These are phyloP conservation scores for Rhizopogon rudus DNA, from an alignment of 768 basidiomycete species.

Conservation along the genomic window DNA sequence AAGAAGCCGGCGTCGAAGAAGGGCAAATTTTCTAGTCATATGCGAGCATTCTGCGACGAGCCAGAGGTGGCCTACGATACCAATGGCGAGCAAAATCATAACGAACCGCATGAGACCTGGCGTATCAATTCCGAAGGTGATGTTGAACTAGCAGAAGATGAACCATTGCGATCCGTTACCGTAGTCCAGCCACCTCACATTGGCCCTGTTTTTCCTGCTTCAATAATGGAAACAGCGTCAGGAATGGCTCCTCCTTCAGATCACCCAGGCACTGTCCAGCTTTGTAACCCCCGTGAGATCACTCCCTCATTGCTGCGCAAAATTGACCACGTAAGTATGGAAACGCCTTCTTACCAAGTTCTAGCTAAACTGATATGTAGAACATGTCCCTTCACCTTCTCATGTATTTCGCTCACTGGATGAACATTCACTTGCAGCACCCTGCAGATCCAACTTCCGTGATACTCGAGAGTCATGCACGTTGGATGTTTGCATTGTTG, in stretches of 20 bases:
- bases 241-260: neutral
- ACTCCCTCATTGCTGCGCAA: constrained; percentile 49
- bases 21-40: constrained; percentile 10
- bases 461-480: constrained; percentile 55
- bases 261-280: neutral
- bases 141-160: constrained; percentile 31
- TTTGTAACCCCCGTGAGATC: constrained; percentile 43
- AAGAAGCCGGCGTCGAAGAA: constrained; percentile 15
- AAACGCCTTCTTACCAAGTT: neutral
- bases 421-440: constrained; percentile 54
- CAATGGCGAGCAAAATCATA: neutral
- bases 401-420: constrained; percentile 85
- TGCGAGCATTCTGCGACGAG: constrained; percentile 35
- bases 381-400: constrained; percentile 67
- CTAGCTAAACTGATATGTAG: constrained; percentile 31
- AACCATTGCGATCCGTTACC: constrained; percentile 30
- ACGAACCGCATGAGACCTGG: constrained; percentile 19
- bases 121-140: constrained; percentile 39
- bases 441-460: constrained; percentile 30
- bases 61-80: constrained; percentile 1
- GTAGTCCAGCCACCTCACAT: constrained; percentile 33
- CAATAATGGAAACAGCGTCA: neutral
- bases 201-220: neutral
- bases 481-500: constrained; percentile 77
- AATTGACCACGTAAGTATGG: constrained; percentile 61